Conservation (phyloP, 495 filamentous ascomycete genomes). For the Talaromyces adpressus region DNA sequence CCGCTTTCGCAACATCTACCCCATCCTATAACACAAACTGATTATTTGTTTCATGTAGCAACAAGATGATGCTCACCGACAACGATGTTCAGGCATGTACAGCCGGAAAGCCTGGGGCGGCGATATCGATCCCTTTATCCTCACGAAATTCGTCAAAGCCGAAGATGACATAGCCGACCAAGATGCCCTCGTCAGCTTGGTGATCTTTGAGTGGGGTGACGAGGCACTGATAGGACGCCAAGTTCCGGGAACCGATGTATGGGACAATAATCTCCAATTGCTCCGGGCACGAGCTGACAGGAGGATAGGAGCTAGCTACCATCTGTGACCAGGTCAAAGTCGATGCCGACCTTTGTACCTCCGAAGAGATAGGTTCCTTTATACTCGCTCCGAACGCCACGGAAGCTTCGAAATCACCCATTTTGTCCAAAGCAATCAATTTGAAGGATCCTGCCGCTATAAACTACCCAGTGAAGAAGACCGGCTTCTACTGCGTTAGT, state of each 20-base stretch:
- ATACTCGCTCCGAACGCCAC: conserved; percentile 70
- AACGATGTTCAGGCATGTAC: conserved; percentile 98
- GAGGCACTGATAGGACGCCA: conserved; percentile 63
- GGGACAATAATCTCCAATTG: neutral
- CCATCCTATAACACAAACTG: conserved; percentile 1
- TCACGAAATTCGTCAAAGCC: conserved; percentile 67
- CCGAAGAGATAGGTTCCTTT: conserved; percentile 74
- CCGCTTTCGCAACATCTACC: neutral
- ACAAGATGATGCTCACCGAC: conserved; percentile 66
- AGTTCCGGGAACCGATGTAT: conserved; percentile 28
- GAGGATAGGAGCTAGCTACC: conserved; percentile 49
- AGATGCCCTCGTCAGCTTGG: conserved; percentile 73
- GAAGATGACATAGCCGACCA: conserved; percentile 30
- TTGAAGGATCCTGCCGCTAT: conserved; percentile 67
- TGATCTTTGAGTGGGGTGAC: conserved; percentile 94
- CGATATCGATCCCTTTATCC: conserved; percentile 79
- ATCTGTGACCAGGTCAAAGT: conserved; percentile 70
- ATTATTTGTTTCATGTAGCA: conserved; percentile 38
- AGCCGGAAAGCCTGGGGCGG: conserved; percentile 85
- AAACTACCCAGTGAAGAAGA: conserved; percentile 76
- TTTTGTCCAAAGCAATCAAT: conserved; percentile 74
- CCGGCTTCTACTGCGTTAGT: conserved; percentile 93
- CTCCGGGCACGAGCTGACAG: conserved; percentile 11
- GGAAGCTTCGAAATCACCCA: conserved; percentile 56
- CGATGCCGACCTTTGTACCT: conserved; percentile 59